These are phyloP conservation scores for Cyathus striatus DNA, from an alignment of 768 basidiomycete genomes.

Conservation along the genomic window DNA sequence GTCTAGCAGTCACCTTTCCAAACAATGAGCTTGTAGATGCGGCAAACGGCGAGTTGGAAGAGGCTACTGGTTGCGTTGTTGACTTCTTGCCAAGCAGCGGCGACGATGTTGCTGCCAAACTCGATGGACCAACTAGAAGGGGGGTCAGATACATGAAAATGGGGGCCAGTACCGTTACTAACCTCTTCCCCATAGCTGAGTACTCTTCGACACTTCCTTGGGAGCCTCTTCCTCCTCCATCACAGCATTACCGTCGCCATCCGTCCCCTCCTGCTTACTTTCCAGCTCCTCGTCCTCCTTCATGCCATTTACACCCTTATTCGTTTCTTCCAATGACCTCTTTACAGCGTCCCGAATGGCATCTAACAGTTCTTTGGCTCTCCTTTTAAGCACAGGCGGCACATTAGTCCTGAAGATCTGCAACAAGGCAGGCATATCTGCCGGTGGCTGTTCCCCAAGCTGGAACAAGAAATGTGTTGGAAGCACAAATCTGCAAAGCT, in stretches of 20 bases:
- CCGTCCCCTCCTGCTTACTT: constrained; percentile 1
- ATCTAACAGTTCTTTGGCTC: constrained; percentile 59
- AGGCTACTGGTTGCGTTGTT: constrained; percentile 7
- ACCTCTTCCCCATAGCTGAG: constrained; percentile 30
- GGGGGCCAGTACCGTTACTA: constrained; percentile 4
- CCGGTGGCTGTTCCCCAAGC: constrained; percentile 67
- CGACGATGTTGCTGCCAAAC: constrained; percentile 14
- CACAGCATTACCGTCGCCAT: too few relatives aligned
- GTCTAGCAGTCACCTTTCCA: constrained; percentile 20
- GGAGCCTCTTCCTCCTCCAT: constrained; percentile 1
- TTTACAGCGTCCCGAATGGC: constrained; percentile 51
- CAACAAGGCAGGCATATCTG: constrained; percentile 58
- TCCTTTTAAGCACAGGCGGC: constrained; percentile 57
- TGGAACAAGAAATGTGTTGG: constrained; percentile 72
- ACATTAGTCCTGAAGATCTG: constrained; percentile 48
- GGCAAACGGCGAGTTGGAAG: constrained; percentile 21
- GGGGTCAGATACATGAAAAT: not conserved
- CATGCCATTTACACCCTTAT: not conserved
- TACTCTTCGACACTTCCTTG: too few relatives aligned
- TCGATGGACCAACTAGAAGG: not conserved
- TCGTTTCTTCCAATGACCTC: constrained; percentile 15
- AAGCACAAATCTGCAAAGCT: constrained; percentile 54
- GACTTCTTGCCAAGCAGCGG: constrained; percentile 23
- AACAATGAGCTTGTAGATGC: constrained; percentile 43
- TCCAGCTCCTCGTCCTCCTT: constrained; percentile 7